These are phyloP conservation scores for Elaeagnus macrophylla DNA, from an alignment of 306 rosid genomes.

Conservation along the genomic window DNA sequence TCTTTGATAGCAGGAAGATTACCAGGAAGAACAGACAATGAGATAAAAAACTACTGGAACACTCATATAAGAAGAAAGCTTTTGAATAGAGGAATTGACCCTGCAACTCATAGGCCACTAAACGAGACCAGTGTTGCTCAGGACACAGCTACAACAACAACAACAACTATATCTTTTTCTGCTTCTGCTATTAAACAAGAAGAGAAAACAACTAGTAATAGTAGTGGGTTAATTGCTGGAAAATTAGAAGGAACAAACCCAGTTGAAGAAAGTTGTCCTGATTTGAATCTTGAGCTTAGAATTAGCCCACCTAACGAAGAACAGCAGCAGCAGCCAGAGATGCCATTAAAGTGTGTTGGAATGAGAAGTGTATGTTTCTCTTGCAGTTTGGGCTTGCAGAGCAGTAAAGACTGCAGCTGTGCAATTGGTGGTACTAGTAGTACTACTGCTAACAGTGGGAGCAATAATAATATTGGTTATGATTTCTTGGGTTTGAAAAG, in stretches of 20 bases:
- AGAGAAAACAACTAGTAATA: constrained; percentile 18
- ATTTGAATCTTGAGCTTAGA: constrained; percentile 76
- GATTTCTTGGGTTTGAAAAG: constrained; percentile 79
- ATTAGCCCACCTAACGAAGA: constrained; percentile 74
- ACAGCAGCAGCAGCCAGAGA: constrained; percentile 14
- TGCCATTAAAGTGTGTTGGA: constrained; percentile 29
- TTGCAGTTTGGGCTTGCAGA: constrained; percentile 47
- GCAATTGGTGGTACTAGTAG: constrained; percentile 7
- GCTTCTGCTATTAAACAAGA: constrained; percentile 36
- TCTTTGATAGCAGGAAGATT: constrained; percentile 88
- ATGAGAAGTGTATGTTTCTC: constrained; percentile 29
- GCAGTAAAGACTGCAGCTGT: constrained; percentile 43
- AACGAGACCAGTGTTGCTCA: constrained; percentile 32
- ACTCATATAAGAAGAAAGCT: constrained; percentile 97
- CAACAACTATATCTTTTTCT: constrained; percentile 52
- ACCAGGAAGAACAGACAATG: constrained; percentile 94
- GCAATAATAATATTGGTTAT: constrained; percentile 33
- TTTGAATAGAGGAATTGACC: constrained; percentile 84
- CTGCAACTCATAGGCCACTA: constrained; percentile 70
- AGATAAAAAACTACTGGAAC: constrained; percentile 97
- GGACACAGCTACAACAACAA: constrained; percentile 5
- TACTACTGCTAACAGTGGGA: constrained; percentile 10
- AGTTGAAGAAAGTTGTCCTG: constrained; percentile 45
- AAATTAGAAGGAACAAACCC: constrained; percentile 16
- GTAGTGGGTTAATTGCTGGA: constrained; percentile 15